Base-by-base conservation (phyloP, 108 stramenopile genomes). In the Conticribra guillardii region DNA sequence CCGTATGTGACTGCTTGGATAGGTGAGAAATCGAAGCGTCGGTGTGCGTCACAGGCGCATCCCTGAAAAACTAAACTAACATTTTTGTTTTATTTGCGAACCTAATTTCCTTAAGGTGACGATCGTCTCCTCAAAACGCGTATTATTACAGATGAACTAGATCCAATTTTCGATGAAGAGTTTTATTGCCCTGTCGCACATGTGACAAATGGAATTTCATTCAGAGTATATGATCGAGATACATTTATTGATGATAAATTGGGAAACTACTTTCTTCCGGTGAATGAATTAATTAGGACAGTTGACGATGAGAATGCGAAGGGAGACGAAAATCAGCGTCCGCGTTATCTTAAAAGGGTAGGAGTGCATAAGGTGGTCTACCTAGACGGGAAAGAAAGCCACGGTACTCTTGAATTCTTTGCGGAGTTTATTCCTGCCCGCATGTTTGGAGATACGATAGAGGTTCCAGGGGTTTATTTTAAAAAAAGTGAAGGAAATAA, bases 181-280 rank as follows among this genome's bases (percentile, higher is more conserved):
- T 84, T 84, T 44, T 77, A 71, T 34, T 73, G 80, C 52, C 83
- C 75, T 14, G 78, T 84, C 5, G 75, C 63, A 11, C 80, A 84
- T 37, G 23, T 54, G 19, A 60, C 71, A 0, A 59, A 74, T 9
- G 77, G 62, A 21, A 64, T 84, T 53, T 54, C 50, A 16, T 84
- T 84, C 44, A 49, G 63, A 16, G 84, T 84, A n/a, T 79, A 74
- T 11, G 84, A 84, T 47, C 44, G 51, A 28, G 84, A 84, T 22
- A 15, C 78, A 5, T 15, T 66, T 9, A 48, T 27, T 29, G 74
- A 73, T 47, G 73, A 84, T 44, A 30, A 31, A 30, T 26, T 84
- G 22, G 84, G 84, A 17, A 69, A 82, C 30, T 65, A 78, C 52
- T 64, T 79, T 45, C 56, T 84, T 37, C 69, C 84, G 21, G 74